Base-by-base conservation (phyloP, 228 moss, liverwort and hornwort species). In the Sphagnum magellanicum region DNA sequence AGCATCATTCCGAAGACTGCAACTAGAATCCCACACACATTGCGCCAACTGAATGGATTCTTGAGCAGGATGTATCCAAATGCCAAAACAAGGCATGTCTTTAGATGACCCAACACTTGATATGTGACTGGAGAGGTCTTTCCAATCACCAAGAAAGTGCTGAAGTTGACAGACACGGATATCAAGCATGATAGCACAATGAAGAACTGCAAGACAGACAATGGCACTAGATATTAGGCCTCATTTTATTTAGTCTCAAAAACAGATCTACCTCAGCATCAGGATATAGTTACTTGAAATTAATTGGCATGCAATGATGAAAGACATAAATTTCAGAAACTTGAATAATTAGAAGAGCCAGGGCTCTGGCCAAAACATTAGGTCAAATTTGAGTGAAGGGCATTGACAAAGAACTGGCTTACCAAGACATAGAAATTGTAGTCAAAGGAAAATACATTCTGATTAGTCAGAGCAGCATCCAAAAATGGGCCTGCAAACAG, bases 101-200 rank as follows among this genome's bases (percentile, higher is more conserved):
- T 98, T 69, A 98, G 81, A 75, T 98, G 98, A 10, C 98, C 98
- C 75, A 98, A 81, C 64, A 98, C 98, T 81, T 98, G 98, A 70
- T 98, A 98, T 6, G 98, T 98, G 70, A 98, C 98, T 58, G 98
- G 89, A 60, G 98, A 98, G 11, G 98, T 98, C 82, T 90, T 98
- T 71, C 98, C 98, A 77, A 98, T 94, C 50, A 98, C 98, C 66
- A 98, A 76, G 72, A 98, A 98, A 66, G 98, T 98, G 83, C 98
- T 98, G 89, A 98, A 98, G 89, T 98, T 98, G 52, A 98, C 98
- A 59, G 94, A 98, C 17, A 98, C 94, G 50, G 98, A 92, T 74
- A 98, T 98, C 73, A 92, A 3, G 76, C 98, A 98, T 48, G 98
- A 98, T 64, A 98, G 84, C 47, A 71, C 72, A 72, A 98, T 84